These are phyloP conservation scores for Ceratocystiopsis minuta DNA, from an alignment of 2,329 filamentous ascomycete genomes.

Conservation along the genomic window DNA sequence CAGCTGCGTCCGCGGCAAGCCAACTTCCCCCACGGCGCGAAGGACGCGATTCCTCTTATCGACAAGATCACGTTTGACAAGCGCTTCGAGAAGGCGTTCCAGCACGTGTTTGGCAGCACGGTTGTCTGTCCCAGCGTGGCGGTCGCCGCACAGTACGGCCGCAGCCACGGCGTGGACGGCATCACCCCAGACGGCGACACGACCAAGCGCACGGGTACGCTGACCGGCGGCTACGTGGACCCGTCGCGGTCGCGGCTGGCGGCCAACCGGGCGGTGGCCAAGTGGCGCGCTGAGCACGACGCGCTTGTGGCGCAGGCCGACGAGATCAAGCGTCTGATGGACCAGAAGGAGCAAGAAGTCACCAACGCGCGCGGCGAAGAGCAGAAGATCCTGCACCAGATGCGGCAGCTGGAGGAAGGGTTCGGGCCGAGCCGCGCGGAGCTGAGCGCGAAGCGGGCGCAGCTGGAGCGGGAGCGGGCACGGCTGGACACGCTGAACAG, in stretches of 20 bases:
- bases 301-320: slow-evolving; percentile 41
- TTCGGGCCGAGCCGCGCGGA: slow-evolving; percentile 67
- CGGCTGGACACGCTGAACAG: slow-evolving; percentile 52
- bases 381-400: slow-evolving; percentile 64
- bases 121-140: slow-evolving; percentile 84
- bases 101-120: slow-evolving; percentile 88
- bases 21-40: slow-evolving; percentile 60
- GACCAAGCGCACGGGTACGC: slow-evolving; percentile 83
- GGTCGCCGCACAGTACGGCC: slow-evolving; percentile 76
- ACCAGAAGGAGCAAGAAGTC: slow-evolving; percentile 72
- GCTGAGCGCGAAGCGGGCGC: slow-evolving; percentile 53
- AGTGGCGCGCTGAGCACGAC: slow-evolving; percentile 60
- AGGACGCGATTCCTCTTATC: slow-evolving; percentile 73
- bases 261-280: slow-evolving; percentile 57
- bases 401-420: slow-evolving; percentile 61
- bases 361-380: slow-evolving; percentile 70
- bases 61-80: slow-evolving; percentile 67
- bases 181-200: slow-evolving; percentile 92
- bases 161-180: slow-evolving; percentile 78
- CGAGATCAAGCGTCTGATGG: slow-evolving; percentile 51
- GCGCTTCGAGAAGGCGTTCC: slow-evolving; percentile 67
- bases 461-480: slow-evolving; percentile 55
- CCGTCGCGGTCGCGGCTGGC: slow-evolving; percentile 72
- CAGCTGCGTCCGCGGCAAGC: slow-evolving; percentile 52
- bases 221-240: slow-evolving; percentile 91